Evolutionary conservation across 441 rosid genomes (phyloP).

Genomic region (Aquilaria agallochum): DNA sequence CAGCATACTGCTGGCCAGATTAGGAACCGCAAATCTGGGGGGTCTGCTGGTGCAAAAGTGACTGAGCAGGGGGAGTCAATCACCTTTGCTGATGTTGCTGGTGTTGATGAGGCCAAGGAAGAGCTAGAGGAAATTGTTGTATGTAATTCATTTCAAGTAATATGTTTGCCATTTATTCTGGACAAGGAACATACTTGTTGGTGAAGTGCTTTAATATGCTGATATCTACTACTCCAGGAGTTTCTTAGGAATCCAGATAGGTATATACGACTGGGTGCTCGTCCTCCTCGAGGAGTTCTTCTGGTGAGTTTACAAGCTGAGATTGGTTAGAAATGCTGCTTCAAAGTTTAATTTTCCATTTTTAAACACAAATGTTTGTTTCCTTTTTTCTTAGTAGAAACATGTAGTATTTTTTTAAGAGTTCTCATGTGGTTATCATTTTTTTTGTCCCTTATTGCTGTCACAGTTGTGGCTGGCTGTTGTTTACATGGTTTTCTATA

Average conservation of each 20-base stretch:
- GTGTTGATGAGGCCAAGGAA: slow-evolving; percentile 98
- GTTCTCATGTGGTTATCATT: too few species aligned
- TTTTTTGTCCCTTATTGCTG: too few species aligned
- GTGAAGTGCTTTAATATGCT: slow-evolving; percentile 14
- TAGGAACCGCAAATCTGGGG: slow-evolving; percentile 70
- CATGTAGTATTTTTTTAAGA: too few species aligned
- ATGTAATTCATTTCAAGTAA: slow-evolving; percentile 17
- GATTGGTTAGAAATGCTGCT: too few species aligned
- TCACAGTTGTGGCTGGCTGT: too few species aligned
- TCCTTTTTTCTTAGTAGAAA: too few species aligned
- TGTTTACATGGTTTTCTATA: too few species aligned
- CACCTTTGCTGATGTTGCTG: slow-evolving; percentile 97
- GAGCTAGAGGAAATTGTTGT: slow-evolving; percentile 99
- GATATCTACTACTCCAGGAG: slow-evolving; percentile 53
- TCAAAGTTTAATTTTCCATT: too few species aligned
- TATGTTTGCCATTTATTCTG: slow-evolving; percentile 18
- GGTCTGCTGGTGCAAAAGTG: slow-evolving; percentile 57
- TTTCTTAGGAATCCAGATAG: slow-evolving; percentile 94
- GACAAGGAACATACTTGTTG: slow-evolving; percentile 3
- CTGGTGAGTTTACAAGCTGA: slow-evolving; percentile 58
- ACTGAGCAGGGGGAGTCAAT: slow-evolving; percentile 75
- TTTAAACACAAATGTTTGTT: too few species aligned
- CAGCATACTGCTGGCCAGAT: slow-evolving; percentile 87
- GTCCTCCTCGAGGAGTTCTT: slow-evolving; percentile 98
- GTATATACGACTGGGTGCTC: slow-evolving; percentile 87